Evolutionary conservation across 2,329 filamentous ascomycete species (phyloP), one percentile per base, ranked within the genome.

Genomic region (Fusarium armeniacum): DNA sequence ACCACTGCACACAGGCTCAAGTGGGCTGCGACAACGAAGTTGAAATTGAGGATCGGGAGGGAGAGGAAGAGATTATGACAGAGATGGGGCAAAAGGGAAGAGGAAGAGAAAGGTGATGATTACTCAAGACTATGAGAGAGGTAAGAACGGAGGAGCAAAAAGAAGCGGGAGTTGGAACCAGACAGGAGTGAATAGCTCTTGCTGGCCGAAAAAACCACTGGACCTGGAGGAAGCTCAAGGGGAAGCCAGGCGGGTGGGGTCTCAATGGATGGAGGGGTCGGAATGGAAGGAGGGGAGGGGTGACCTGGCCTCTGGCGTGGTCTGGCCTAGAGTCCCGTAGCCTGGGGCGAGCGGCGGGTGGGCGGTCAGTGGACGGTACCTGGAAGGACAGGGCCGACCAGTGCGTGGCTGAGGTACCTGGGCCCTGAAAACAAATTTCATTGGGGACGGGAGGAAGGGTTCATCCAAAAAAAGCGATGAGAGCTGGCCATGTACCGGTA

Each of bases 401-500:
- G 66, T 53, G 62, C 41, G 57, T 59, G 57, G 53, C 56, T 40
- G 41, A 69, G 67, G 67, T 69, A 69, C 66, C 67, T 67, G 62
- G 40, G 66, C 67, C 62, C 66, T 70, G 66, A 65, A 51, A 51
- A 51, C 33, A 51, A 51, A 71, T 59, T 62, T 57, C 55, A 69
- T 69, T 69, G 67, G 68, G 69, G 69, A 61, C 52, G 52, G 47
- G 46, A 55, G 54, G 45, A 51, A 46, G 43, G 53, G 54, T 52
- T 62, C 49, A 54, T 64, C 54, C 47, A 57, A 69, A 73, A 75
- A 75, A 75, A 73, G 60, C 71, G 72, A 73, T 75, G 72, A 70
- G 71, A 38, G 41, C 36, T 52, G 55, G 45, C 32, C 58, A 56
- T 62, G 72, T 74, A 74, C 72, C 44, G 51, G 72, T 74, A 74